Percentiles rank a stretch among this genome's conserved stretches.
phyloP scores from a whole-genome alignment of 192 early-diverging fungal species.

The Coemansia sp. region DNA sequence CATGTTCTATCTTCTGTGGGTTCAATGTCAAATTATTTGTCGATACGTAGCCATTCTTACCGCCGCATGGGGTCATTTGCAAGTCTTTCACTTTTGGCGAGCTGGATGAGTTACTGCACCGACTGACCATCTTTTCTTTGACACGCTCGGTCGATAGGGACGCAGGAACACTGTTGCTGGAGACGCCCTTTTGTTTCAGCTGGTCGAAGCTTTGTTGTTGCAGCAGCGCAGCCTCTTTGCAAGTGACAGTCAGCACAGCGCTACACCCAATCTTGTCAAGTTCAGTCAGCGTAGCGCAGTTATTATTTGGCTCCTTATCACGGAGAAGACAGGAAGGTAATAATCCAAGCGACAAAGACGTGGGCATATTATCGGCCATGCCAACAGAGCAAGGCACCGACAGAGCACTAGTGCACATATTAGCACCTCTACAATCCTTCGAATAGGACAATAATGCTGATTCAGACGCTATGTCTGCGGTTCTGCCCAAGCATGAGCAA shows the following conservation, averaged over 20 bases:
- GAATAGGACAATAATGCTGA: background rate
- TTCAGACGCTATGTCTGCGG: background rate
- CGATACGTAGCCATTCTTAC: background rate
- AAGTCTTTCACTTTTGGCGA: background rate
- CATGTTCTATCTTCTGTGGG: background rate
- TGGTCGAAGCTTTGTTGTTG: background rate
- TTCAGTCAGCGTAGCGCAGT: background rate
- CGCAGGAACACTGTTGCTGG: background rate
- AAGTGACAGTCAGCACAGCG: background rate
- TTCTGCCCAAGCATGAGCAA: conserved; percentile 1
- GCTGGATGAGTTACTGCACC: conserved; percentile 12
- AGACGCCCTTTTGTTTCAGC: background rate
- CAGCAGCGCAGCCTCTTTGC: background rate
- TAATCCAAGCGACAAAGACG: background rate
- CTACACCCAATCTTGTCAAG: background rate
- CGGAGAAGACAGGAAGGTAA: background rate
- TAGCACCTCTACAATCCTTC: background rate
- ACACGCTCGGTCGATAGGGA: background rate
- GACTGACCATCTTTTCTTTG: conserved; percentile 34
- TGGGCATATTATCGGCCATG: background rate
- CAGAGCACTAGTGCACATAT: background rate
- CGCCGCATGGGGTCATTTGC: background rate
- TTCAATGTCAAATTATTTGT: background rate
- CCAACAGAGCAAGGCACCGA: background rate
- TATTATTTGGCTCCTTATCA: background rate